Base-by-base conservation (phyloP, 1,139 yeast species). In the Hemisphaericaspora xylofermentans region DNA sequence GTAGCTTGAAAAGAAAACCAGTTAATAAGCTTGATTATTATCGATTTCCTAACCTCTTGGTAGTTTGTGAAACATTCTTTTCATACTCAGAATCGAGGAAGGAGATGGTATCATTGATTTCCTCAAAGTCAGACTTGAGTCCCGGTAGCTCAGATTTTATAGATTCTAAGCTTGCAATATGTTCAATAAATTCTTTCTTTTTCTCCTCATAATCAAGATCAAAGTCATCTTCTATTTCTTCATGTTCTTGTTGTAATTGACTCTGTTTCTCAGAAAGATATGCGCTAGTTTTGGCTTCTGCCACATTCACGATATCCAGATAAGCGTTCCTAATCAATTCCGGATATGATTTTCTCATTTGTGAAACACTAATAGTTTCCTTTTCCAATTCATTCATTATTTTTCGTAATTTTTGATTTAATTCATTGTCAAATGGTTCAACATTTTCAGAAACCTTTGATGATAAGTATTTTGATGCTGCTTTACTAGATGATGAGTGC, bases 391-490 rank as follows among this genome's bases (percentile, higher is more conserved):
- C 69, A 39, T 70, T 70, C 46, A 82, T 71, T 30, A 77, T 54
- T 37, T 69, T 67, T 37, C 88, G 63, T 26, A 84, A 71, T 41
- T 67, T 57, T 43, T 75, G 76, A 53, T 82, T 81, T 43, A 82
- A 56, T 9, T 72, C 77, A 33, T 75, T 61, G 54, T 84, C 87
- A 57, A 82, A 82, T 0, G 87, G 85, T 53, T 81, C 88, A 13
- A 77, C 71, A 46, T 66, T 71, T 43, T 70, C 74, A 36, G 53
- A 56, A 1, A 71, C 64, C 34, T 60, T 56, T 33, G 67, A 47
- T 17, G 66, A 53, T n/a, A 72, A 48, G 12, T 16, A 9, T 26
- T 35, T 27, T 27, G 30, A 12, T 4, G 28, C 6, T 25, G 28
- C 14, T 25, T 6, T 25, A 4, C n/a, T 25, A 12, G n/a, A 6